Evolutionary conservation across 345 rosid species (phyloP), one percentile per base, ranked within the genome.

Genomic region (Aquilaria malaccensis): DNA sequence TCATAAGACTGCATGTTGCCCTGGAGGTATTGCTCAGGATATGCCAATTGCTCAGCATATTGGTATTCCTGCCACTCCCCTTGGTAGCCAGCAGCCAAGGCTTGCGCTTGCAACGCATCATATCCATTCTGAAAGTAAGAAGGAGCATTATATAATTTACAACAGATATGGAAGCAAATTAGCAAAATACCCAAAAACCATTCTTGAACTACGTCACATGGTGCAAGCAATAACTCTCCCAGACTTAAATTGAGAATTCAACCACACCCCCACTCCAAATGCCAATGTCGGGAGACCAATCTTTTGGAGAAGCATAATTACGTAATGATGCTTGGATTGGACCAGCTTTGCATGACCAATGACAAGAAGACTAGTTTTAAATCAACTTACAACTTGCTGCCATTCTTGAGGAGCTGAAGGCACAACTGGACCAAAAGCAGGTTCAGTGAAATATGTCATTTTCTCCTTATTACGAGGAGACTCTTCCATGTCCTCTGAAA

Each of bases 401-500:
- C 96, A 89, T 72, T 76, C 95, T 62, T 81, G 90, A 74, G 86
- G 74, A 70, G 90, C 70, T 50, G 91, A 55, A 48, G 99, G 99
- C 6, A 79, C 95, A 12, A 79, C 86, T 30, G 95, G 92, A 62
- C 95, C 97, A 66, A 84, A 93, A 60, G 77, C 79, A 61, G 96
- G 83, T 70, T 90, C 97, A 55, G 48, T 58, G 69, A 90, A 90
- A 72, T 86, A 87, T 55, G 88, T 30, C 61, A 73, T 82, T 72
- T 72, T 86, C 70, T 88, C 99, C 73, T 83, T 90, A 71, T 79
- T 84, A 70, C 90, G 74, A 66, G 99, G 99, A 69, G 97, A 94
- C 76, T 94, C 99, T 71, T 90, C 99, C 99, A 90, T 90, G 70
- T 94, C 99, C 79, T 90, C 97, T 49, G 95, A 94, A 45, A 83